Conservation (phyloP, 176 grass and related monocot species). For the Microstegium vimineum region DNA sequence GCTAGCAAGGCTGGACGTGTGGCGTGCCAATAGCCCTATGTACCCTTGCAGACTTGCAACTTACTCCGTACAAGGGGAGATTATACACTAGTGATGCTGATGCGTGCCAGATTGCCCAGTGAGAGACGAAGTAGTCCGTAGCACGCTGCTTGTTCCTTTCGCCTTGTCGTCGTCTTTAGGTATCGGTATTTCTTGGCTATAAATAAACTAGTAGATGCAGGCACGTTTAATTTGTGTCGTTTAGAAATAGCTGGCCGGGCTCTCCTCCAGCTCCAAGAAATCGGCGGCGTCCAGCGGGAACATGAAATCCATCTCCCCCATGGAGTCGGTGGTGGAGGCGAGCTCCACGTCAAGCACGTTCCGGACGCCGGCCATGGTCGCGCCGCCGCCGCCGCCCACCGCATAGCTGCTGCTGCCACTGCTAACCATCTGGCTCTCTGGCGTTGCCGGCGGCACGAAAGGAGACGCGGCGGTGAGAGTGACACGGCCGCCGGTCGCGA, state of each 20-base stretch:
- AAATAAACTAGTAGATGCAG: not conserved
- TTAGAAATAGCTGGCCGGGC: constrained; percentile 31
- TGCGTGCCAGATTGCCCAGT: too few species aligned
- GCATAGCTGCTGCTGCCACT: not conserved
- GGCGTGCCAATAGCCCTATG: not conserved
- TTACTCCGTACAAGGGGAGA: too few species aligned
- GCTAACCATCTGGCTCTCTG: constrained; percentile 10
- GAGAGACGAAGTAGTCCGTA: too few species aligned
- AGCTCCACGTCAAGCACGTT: constrained; percentile 34
- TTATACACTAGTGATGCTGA: not conserved
- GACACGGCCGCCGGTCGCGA: not conserved
- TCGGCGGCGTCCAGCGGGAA: constrained; percentile 34
- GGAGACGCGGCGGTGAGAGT: not conserved
- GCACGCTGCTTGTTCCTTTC: not conserved
- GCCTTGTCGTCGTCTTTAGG: not conserved
- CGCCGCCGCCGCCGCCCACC: not conserved
- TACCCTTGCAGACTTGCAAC: not conserved
- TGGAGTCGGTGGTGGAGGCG: constrained; percentile 18
- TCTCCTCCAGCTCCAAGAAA: constrained; percentile 51
- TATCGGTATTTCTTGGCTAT: not conserved
- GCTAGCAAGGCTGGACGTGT: not conserved
- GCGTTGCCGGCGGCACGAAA: constrained; percentile 15
- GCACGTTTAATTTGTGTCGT: not conserved
- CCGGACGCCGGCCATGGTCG: not conserved
- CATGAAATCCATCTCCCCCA: constrained; percentile 51